Evolutionary conservation across 805 yeast genomes (phyloP).

Genomic region (Hyphopichia homilentoma): DNA sequence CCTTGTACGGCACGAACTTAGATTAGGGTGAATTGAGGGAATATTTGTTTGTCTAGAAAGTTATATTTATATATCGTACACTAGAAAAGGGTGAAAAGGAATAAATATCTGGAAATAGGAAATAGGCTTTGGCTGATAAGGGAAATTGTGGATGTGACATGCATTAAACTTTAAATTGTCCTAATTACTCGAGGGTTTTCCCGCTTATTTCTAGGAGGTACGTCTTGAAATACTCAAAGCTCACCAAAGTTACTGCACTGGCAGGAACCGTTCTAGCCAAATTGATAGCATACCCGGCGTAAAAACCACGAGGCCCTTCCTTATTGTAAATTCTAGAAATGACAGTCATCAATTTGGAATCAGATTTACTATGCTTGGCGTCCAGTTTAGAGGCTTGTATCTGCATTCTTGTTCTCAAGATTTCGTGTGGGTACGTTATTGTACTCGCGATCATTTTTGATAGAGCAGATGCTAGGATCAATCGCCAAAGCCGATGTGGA

Average conservation of each 20-base stretch:
- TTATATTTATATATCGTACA: no score
- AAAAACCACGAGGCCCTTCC: slow-evolving; percentile 82
- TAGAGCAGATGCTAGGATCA: slow-evolving; percentile 60
- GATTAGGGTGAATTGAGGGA: no score
- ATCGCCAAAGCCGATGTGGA: slow-evolving; percentile 22
- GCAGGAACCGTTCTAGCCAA: slow-evolving; percentile 91
- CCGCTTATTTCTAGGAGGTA: slow-evolving; percentile 41
- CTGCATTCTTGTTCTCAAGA: slow-evolving; percentile 87
- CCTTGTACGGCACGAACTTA: no score
- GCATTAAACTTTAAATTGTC: no score
- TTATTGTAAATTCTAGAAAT: slow-evolving; percentile 43
- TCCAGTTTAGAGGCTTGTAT: slow-evolving; percentile 38
- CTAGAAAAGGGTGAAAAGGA: no score
- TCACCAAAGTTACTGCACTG: slow-evolving; percentile 89
- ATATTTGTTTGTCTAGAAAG: no score
- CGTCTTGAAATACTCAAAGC: slow-evolving; percentile 77
- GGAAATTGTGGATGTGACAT: no score
- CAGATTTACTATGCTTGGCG: slow-evolving; percentile 6
- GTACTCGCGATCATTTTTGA: slow-evolving; percentile 88
- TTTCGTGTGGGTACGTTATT: slow-evolving; percentile 93
- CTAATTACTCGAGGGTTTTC: no score
- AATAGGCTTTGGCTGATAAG: no score
- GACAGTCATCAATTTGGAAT: slow-evolving; percentile 23
- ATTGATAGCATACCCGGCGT: slow-evolving; percentile 85
- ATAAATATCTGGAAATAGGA: no score